Percentiles rank a stretch among this genome's conserved stretches.
Evolutionary conservation across 2,329 filamentous ascomycete species (phyloP).

Genomic region (Xylariaceae sp.): DNA sequence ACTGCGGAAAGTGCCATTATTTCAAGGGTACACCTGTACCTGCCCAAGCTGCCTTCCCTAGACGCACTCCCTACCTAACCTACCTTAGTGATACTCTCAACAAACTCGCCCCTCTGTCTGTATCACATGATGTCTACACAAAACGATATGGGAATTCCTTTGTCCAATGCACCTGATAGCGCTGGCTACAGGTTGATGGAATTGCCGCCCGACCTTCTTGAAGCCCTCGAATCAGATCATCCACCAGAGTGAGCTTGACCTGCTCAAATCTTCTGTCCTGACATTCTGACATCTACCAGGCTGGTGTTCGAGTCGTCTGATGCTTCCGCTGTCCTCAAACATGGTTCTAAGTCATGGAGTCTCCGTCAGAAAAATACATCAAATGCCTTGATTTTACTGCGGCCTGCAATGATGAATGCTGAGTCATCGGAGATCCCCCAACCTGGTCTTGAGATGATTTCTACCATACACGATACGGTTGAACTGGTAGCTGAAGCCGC

Average conservation of each 20-base stretch:
- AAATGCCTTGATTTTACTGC: slow-evolving; percentile 58
- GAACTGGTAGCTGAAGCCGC: slow-evolving; percentile 50
- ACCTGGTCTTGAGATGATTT: slow-evolving; percentile 44
- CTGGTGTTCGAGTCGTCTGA: slow-evolving; percentile 48
- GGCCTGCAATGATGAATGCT: slow-evolving; percentile 24
- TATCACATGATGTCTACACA: slow-evolving; percentile 46
- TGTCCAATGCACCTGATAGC: slow-evolving; percentile 47
- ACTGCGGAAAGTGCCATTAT: no score
- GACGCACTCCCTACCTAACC: not conserved
- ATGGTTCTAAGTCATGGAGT: slow-evolving; percentile 50
- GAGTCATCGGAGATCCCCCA: slow-evolving; percentile 24
- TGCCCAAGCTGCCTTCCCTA: not conserved
- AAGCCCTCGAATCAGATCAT: slow-evolving; percentile 50
- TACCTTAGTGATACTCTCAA: not conserved
- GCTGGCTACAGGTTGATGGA: slow-evolving; percentile 58
- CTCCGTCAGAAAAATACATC: slow-evolving; percentile 65
- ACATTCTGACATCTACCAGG: slow-evolving; percentile 29
- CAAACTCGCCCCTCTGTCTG: no score
- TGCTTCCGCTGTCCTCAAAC: slow-evolving; percentile 50
- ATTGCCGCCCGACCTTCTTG: slow-evolving; percentile 55
- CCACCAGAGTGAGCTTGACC: slow-evolving; percentile 47
- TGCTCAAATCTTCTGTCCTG: not conserved
- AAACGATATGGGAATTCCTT: slow-evolving; percentile 41
- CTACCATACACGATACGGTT: slow-evolving; percentile 59
- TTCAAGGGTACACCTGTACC: no score